Base-by-base conservation (phyloP, 2,329 filamentous ascomycete species). In the Colletotrichum tamarilloi region DNA sequence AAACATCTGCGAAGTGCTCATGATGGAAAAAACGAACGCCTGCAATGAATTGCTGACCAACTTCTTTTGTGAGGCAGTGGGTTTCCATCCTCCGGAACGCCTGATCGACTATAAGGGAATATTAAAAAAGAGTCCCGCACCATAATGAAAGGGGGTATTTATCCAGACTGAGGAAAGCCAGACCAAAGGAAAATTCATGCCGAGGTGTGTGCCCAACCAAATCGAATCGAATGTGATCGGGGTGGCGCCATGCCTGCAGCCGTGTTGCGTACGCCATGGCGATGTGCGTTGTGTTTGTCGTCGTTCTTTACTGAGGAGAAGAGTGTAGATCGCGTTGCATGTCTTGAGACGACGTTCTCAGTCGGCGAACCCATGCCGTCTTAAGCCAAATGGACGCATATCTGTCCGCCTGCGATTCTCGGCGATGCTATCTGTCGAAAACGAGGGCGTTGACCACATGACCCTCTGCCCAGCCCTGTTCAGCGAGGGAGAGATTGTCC, bases 381-480 rank as follows among this genome's bases (percentile, higher is more conserved):
- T 11, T 19, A 28, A 42, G 35, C 22, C 49, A 12, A 22, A 35
- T 26, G 42, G 46, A 28, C 56, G 63, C n/a, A 32, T 42, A 38
- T 28, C 22, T 24, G 14, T 11, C 12, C 46, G 68, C 46, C 14
- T 64, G 68, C 26, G 49, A 35, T 19, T 46, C 35, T 14, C 68
- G 58, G 64, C 49, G 70, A 68, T 77, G 69, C 81, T 84, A 86
- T 76, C 82, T 81, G 73, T 86, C 82, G 77, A 90, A 92, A 66
- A 97, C 90, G 72, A 97, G 85, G 26, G 92, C 95, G 80, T 95
- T 97, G 67, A 97, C 84, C 42, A 97, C 86, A 79, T 97, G 89
- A 46, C 91, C 93, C 74, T 89, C 87, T 77, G 91, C 89, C 93
- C 94, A 98, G 62, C 93, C 93, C 77, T 97, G 93, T 3, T 88